Base-by-base conservation (phyloP, 305 asterid species). In the Salvia sclarea region DNA sequence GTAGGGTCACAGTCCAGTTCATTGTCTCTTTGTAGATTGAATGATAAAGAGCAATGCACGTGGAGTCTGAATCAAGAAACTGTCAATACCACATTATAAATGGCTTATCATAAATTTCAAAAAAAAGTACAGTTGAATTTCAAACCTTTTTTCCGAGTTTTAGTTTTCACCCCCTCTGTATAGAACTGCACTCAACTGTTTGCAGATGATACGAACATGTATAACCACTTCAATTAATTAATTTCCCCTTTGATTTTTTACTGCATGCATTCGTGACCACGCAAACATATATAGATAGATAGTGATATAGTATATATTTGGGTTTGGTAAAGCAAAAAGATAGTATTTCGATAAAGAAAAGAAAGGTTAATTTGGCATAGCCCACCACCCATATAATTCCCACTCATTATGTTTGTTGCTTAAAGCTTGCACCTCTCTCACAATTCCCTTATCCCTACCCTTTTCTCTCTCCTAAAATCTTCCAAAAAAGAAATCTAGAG, bases 351-450 rank as follows among this genome's bases (percentile, higher is more conserved):
- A 52, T 30, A 70, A 74, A 72, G 70, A 78, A 74, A 70, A 67
- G 72, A 67, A 70, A 54, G 71, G 53, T 73, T 76, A 64, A 72
- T 75, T 69, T 58, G 86, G 72, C 82, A 54, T 74, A 75, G 86
- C 86, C 80, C 86, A 83, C 82, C 81, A 79, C 83, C 75, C 78
- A 71, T 79, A 86, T 83, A 84, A 84, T 77, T 81, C 80, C 85
- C 84, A 85, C 86, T 86, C 90, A 87, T 89, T 82, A 55, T 89
- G 96, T 81, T 84, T 87, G 95, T 87, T 87, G 95, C 92, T 87
- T 85, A 80, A 87, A 87, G 95, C 85, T 83, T 78, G 87, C 84
- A 75, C 80, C 76, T 90, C 61, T 79, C 92, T 63, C 75, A 73
- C 84, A 4, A 40, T 28, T 1, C 71, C 72, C 7, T 31, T 8